A percentile compares a stretch with the other conserved stretches of the same genome.
Conservation (phyloP, 139 green algal genomes). For the Asterochloris sp. region DNA sequence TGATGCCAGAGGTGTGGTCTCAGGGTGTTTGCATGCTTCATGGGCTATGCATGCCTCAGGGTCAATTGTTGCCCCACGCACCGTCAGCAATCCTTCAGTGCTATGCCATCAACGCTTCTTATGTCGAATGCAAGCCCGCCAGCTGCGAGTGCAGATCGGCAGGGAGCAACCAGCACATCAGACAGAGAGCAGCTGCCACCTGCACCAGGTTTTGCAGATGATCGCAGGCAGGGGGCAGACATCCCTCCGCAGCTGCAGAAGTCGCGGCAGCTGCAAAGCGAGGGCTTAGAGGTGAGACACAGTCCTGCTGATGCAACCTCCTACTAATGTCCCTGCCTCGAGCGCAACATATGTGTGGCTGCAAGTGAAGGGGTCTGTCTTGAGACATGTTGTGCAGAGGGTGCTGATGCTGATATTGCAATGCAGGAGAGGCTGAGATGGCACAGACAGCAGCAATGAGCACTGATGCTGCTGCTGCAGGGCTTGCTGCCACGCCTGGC, state of each 20-base stretch:
- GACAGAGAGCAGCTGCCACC: slow-evolving; percentile 2
- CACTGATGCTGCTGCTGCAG: slow-evolving; percentile 22
- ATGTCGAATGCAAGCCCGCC: no score
- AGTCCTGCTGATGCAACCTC: neutral
- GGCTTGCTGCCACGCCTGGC: slow-evolving; percentile 57
- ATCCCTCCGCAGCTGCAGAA: slow-evolving; percentile 33
- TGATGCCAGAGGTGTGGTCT: no score
- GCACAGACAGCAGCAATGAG: neutral
- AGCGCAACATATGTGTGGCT: neutral
- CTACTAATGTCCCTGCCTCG: neutral
- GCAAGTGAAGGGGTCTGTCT: neutral
- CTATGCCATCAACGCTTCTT: no score
- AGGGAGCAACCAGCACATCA: slow-evolving; percentile 14
- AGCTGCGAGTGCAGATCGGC: neutral
- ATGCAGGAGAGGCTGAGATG: neutral
- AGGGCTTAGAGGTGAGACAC: slow-evolving; percentile 62
- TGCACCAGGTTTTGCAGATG: slow-evolving; percentile 26
- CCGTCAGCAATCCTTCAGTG: no score
- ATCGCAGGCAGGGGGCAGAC: neutral
- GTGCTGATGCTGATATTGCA: neutral
- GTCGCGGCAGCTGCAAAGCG: slow-evolving; percentile 49
- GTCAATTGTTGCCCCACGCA: no score
- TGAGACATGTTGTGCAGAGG: neutral
- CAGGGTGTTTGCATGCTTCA: no score
- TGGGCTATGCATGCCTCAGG: no score